Percentiles rank a stretch among this genome's conserved stretches.
Evolutionary conservation across 2,329 filamentous ascomycete species (phyloP).

Genomic region (Fusarium mangiferae): DNA sequence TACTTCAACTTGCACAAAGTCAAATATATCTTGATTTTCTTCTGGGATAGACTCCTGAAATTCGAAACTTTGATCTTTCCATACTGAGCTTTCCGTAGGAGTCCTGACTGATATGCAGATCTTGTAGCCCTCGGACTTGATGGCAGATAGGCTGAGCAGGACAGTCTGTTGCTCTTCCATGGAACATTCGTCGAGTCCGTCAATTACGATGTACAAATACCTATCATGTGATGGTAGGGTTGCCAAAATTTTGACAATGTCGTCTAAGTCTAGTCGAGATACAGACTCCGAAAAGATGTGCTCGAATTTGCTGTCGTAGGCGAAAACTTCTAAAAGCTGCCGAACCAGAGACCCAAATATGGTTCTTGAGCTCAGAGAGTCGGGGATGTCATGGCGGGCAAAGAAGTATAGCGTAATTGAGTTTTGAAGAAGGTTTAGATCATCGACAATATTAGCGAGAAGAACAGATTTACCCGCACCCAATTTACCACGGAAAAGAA

Average conservation of each 20-base stretch:
- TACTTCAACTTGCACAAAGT: neutral
- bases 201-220: neutral
- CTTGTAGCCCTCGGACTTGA: neutral
- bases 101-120: neutral
- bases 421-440: neutral
- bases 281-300: neutral
- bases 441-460: neutral
- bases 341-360: neutral
- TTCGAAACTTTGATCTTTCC: neutral
- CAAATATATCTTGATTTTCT: neutral
- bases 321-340: neutral
- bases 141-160: rapidly evolving
- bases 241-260: neutral
- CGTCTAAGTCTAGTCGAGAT: neutral
- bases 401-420: neutral
- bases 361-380: neutral
- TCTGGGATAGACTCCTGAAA: neutral
- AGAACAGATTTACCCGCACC: neutral
- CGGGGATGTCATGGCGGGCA: neutral
- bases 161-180: rapidly evolving
- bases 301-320: neutral
- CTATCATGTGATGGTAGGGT: neutral
- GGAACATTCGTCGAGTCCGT: neutral
- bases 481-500: neutral
- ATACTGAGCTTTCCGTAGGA: neutral